Evolutionary conservation across 129 eudicot genomes (phyloP).

Genomic region (Pittosporum tobira): DNA sequence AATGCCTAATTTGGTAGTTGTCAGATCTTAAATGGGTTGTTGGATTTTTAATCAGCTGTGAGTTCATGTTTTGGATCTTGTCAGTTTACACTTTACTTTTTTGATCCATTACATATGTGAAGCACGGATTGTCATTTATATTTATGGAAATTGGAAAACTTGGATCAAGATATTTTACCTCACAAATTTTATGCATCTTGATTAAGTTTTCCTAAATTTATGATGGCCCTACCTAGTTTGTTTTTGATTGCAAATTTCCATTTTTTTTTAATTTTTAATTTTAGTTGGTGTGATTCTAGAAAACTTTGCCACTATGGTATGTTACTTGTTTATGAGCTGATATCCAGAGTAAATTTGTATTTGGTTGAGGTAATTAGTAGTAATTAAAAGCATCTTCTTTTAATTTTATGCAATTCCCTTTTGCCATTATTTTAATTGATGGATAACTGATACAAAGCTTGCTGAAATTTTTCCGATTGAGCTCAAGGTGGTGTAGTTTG

Average conservation of each 20-base stretch:
- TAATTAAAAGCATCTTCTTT: not conserved
- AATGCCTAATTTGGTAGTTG: conserved; percentile 1
- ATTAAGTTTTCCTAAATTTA: not conserved
- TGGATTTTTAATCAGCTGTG: not conserved
- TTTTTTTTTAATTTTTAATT: not conserved
- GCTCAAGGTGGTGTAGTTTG: not conserved
- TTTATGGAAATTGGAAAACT: no score
- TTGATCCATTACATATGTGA: not conserved
- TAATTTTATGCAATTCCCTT: not conserved
- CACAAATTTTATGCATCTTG: not conserved
- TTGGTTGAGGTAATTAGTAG: conserved; percentile 10
- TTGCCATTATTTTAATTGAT: conserved; percentile 7
- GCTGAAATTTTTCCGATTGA: not conserved
- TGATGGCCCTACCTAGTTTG: not conserved
- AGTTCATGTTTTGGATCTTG: not conserved
- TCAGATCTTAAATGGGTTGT: conserved; percentile 9
- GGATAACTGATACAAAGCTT: not conserved
- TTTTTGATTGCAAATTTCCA: not conserved
- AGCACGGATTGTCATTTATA: no score
- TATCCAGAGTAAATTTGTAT: conserved; percentile 3
- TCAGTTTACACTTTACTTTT: no score
- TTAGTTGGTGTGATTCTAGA: conserved; percentile 5
- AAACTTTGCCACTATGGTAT: conserved; percentile 12
- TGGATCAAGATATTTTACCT: no score
- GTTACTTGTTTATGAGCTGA: conserved; percentile 17